A percentile compares a stretch with the other conserved stretches of the same genome.
Conservation (phyloP, 345 rosid genomes). For the Syzygium jambos region DNA sequence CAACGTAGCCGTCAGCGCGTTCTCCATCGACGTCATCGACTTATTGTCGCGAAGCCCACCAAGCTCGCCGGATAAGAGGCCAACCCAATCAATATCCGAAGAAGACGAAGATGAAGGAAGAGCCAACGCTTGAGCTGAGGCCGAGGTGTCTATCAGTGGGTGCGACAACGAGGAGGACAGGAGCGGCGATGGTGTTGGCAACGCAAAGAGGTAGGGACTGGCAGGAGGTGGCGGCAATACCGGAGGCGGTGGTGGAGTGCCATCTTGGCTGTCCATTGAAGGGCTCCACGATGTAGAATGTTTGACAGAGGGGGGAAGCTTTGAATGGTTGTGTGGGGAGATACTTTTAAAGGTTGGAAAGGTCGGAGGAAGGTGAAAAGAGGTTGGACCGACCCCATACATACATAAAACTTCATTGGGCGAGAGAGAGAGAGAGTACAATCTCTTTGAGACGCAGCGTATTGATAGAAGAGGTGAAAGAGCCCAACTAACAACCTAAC, state of each 20-base stretch:
- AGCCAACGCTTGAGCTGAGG: slow-evolving; percentile 14
- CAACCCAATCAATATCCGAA: slow-evolving; percentile 37
- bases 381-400: slow-evolving; percentile 36
- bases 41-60: not conserved
- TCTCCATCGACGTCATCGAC: not conserved
- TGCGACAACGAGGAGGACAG: not conserved
- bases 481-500: not conserved
- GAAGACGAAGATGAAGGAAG: slow-evolving; percentile 3
- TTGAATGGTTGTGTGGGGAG: not conserved
- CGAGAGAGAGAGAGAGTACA: not conserved
- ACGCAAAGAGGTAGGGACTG: slow-evolving; percentile 5
- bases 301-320: not conserved
- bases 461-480: not conserved
- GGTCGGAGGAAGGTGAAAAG: slow-evolving; percentile 26
- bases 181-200: not conserved
- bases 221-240: not conserved
- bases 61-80: slow-evolving; percentile 32
- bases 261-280: not conserved
- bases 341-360: not conserved
- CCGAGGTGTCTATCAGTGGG: slow-evolving; percentile 1
- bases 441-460: not conserved
- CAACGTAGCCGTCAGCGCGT: slow-evolving; percentile 2
- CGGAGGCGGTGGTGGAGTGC: not conserved
- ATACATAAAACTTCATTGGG: not conserved
- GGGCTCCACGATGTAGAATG: slow-evolving; percentile 2